A percentile compares a stretch with the other conserved stretches of the same genome.
Evolutionary conservation across 805 yeast genomes (phyloP).

Genomic region (Priceomyces melissophilus): DNA sequence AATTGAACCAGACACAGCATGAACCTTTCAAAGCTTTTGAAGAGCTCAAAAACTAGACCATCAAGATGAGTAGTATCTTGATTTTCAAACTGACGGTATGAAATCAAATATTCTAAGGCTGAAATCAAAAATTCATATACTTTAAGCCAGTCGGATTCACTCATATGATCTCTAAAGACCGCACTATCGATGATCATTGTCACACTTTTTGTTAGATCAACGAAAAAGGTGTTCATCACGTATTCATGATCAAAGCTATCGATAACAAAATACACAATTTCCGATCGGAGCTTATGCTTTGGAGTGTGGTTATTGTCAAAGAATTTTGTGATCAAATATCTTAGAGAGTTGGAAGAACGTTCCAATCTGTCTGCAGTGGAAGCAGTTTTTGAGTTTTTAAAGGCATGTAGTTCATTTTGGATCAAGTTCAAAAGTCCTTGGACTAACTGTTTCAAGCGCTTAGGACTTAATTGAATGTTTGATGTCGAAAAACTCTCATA

Average conservation of each 20-base stretch:
- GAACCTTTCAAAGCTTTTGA: slow-evolving; percentile 15
- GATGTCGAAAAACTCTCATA: slow-evolving; percentile 18
- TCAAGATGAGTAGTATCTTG: slow-evolving; percentile 10
- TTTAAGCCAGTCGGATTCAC: slow-evolving; percentile 23
- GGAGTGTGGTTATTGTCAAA: slow-evolving; percentile 10
- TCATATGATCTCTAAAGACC: slow-evolving; percentile 31
- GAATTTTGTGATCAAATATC: slow-evolving; percentile 21
- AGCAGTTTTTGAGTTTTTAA: slow-evolving; percentile 17
- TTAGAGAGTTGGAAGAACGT: slow-evolving; percentile 28
- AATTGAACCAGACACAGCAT: slow-evolving; percentile 18
- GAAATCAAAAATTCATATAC: slow-evolving; percentile 19
- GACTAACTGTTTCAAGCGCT: slow-evolving; percentile 20
- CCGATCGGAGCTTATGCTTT: slow-evolving; percentile 20
- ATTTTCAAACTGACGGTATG: slow-evolving; percentile 7
- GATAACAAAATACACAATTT: slow-evolving; percentile 15
- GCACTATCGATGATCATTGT: slow-evolving; percentile 17
- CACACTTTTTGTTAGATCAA: slow-evolving; percentile 23
- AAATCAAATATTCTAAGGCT: slow-evolving; percentile 9
- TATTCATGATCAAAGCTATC: slow-evolving; percentile 14
- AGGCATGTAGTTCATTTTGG: slow-evolving; percentile 35
- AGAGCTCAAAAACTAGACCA: slow-evolving; percentile 19
- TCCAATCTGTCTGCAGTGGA: slow-evolving; percentile 27
- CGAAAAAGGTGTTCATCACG: slow-evolving; percentile 18
- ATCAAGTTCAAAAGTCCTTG: slow-evolving; percentile 23
- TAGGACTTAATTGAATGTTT: slow-evolving; percentile 15